Evolutionary conservation across 1,139 yeast genomes (phyloP).

Genomic region (Diutina mesorugosa): DNA sequence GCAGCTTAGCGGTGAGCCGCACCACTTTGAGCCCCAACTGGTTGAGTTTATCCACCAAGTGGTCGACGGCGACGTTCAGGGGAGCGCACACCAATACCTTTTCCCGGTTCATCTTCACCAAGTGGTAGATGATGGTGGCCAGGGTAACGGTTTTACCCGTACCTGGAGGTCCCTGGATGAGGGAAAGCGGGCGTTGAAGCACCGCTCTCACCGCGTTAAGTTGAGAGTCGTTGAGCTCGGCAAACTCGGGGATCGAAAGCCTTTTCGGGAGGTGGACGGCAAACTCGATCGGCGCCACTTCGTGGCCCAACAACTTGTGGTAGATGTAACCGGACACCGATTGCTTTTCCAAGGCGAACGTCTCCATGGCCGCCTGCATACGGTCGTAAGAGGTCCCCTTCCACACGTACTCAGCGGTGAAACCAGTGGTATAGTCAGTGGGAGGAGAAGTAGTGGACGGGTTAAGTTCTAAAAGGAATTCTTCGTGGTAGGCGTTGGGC

Average conservation of each 20-base stretch:
- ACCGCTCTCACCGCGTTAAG: conserved; percentile 65
- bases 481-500: conserved; percentile 59
- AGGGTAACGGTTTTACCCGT: conserved; percentile 95
- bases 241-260: conserved; percentile 54
- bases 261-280: conserved; percentile 46
- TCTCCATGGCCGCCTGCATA: conserved; percentile 67
- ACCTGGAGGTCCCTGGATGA: conserved; percentile 98
- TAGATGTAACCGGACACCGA: conserved; percentile 70
- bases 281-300: conserved; percentile 52
- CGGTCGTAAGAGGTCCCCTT: conserved; percentile 73
- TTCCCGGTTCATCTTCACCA: conserved; percentile 36
- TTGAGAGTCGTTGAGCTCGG: conserved; percentile 69
- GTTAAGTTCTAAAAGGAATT: conserved; percentile 59
- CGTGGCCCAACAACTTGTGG: conserved; percentile 75
- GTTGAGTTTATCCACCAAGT: conserved; percentile 62
- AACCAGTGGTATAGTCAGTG: conserved; percentile 50
- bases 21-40: conserved; percentile 63
- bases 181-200: conserved; percentile 60
- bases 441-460: conserved; percentile 29
- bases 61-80: conserved; percentile 91
- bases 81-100: conserved; percentile 82
- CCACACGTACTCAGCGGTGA: conserved; percentile 86
- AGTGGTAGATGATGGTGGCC: conserved; percentile 75
- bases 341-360: conserved; percentile 59
- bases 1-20: conserved; percentile 59